These are phyloP conservation scores for Fomes fomentarius DNA, from an alignment of 1,284 basidiomycete genomes.

Conservation along the genomic window DNA sequence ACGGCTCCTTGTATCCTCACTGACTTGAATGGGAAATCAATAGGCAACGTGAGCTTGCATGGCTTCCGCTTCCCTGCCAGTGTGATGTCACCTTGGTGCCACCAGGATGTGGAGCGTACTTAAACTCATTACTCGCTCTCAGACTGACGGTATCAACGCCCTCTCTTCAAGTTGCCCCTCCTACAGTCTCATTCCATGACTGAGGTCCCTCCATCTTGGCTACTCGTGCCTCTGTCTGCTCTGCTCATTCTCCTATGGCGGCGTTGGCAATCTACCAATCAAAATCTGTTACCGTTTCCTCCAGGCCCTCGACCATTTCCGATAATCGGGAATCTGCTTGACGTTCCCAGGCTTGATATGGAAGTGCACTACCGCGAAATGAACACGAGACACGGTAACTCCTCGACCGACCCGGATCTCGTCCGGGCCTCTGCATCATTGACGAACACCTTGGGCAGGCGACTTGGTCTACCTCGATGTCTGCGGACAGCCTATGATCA, in stretches of 20 bases:
- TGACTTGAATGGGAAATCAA: no score
- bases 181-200: no score
- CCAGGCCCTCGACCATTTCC: not conserved
- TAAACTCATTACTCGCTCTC: no score
- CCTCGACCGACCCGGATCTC: not conserved
- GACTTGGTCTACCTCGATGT: conserved; percentile 15
- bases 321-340: not conserved
- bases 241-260: not conserved
- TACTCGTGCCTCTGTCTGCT: not conserved
- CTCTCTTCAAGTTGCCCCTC: no score
- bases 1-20: no score
- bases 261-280: not conserved
- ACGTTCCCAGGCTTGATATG: not conserved
- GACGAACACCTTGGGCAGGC: not conserved
- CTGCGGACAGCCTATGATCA: conserved; percentile 6
- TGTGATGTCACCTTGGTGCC: no score
- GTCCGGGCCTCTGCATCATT: not conserved
- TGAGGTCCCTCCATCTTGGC: not conserved
- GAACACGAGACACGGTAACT: not conserved
- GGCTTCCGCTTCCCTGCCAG: no score
- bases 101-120: no score
- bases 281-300: not conserved
- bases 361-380: not conserved
- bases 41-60: no score
- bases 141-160: no score